Percentiles rank a stretch among this genome's conserved stretches.
phyloP scores from a whole-genome alignment of 2,329 filamentous ascomycete species.

The Clarireedia paspali region DNA sequence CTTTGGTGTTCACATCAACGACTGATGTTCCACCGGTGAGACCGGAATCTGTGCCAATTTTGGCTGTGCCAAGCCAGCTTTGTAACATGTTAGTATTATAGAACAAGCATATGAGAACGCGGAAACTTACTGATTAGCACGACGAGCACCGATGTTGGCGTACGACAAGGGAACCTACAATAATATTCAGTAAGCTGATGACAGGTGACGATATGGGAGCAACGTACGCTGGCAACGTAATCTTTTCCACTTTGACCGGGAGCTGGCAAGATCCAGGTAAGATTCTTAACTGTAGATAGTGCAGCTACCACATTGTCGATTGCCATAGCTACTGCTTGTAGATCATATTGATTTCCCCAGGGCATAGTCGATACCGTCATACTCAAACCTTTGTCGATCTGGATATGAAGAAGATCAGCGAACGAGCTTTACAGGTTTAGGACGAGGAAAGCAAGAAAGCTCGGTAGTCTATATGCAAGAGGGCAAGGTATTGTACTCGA shows the following conservation, averaged over 20 bases:
- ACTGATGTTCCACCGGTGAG: constrained; percentile 47
- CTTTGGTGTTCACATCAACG: constrained; percentile 54
- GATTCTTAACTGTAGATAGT: constrained; percentile 43
- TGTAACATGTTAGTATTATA: not conserved
- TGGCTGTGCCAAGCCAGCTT: constrained; percentile 46
- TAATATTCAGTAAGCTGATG: not conserved
- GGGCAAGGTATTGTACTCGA: not conserved
- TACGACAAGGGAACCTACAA: constrained; percentile 21
- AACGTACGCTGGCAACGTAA: constrained; percentile 44
- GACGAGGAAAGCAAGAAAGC: not conserved
- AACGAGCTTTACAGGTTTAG: not conserved
- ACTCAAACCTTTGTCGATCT: constrained; percentile 47
- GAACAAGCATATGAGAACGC: too few species aligned
- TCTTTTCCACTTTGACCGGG: constrained; percentile 44
- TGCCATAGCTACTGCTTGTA: constrained; percentile 54
- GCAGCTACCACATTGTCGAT: constrained; percentile 52
- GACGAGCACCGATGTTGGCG: constrained; percentile 22
- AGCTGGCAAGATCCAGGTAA: constrained; percentile 50
- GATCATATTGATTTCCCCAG: constrained; percentile 44
- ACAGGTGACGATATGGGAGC: not conserved
- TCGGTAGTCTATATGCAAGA: not conserved
- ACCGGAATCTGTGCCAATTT: constrained; percentile 45
- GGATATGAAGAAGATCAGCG: not conserved
- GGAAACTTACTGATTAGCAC: constrained; percentile 17
- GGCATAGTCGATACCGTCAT: constrained; percentile 53